Evolutionary conservation across 2,329 filamentous ascomycete genomes (phyloP).

Genomic region (Aspergillus arachidicola): DNA sequence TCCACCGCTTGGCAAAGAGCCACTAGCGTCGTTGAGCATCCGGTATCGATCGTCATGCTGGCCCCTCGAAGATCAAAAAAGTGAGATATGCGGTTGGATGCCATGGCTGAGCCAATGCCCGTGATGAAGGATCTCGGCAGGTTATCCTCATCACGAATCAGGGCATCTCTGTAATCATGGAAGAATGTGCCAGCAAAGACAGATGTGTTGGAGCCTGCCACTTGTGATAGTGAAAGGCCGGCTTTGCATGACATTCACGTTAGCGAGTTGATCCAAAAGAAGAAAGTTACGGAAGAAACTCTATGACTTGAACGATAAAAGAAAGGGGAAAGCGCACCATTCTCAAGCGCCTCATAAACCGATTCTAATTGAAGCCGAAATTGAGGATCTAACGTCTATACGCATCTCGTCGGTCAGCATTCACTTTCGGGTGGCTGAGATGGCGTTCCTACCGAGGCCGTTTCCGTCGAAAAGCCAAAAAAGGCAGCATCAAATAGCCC

Average conservation of each 20-base stretch:
- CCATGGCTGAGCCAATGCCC: slow-evolving; percentile 11
- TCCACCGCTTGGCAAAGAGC: slow-evolving; percentile 31
- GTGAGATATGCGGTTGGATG: slow-evolving; percentile 34
- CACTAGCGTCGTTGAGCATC: slow-evolving; percentile 25
- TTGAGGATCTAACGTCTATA: too few species aligned
- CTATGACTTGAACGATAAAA: too few species aligned
- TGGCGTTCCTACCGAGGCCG: too few species aligned
- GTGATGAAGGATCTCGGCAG: slow-evolving; percentile 21
- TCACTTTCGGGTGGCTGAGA: too few species aligned
- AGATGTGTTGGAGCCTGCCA: slow-evolving; percentile 24
- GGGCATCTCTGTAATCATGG: slow-evolving; percentile 23
- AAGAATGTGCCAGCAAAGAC: slow-evolving; percentile 26
- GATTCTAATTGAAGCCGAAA: too few species aligned
- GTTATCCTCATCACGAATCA: slow-evolving; percentile 24
- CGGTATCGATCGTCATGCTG: slow-evolving; percentile 31
- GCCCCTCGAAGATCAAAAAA: slow-evolving; percentile 32
- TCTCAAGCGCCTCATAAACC: too few species aligned
- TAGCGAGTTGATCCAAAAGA: not conserved
- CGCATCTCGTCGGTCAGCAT: too few species aligned
- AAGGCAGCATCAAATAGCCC: too few species aligned
- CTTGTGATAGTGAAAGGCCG: slow-evolving; percentile 12
- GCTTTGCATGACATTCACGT: not conserved
- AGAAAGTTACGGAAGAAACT: too few species aligned
- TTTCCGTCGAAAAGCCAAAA: too few species aligned
- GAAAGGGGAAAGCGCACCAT: too few species aligned